phyloP scores from a whole-genome alignment of 2,329 filamentous ascomycete genomes.

The Ascosphaera apis region DNA sequence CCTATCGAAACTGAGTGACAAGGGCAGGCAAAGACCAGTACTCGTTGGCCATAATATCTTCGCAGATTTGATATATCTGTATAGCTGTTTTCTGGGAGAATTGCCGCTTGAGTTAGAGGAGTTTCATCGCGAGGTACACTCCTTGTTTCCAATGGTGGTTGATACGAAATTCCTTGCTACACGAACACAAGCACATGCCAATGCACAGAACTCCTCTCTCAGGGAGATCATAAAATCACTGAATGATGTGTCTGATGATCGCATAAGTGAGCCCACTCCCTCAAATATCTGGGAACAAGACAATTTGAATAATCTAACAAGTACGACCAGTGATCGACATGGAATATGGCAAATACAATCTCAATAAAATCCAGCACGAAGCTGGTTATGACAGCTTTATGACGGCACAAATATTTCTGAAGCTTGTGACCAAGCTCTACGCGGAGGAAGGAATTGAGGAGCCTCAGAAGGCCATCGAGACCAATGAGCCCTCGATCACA shows the following conservation, averaged over 20 bases:
- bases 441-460: slow-evolving; percentile 12
- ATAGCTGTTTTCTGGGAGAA: slow-evolving; percentile 33
- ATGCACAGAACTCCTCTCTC: no score
- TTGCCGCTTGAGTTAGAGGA: slow-evolving; percentile 32
- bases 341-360: slow-evolving; percentile 12
- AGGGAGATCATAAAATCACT: no score
- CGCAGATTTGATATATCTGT: slow-evolving; percentile 38
- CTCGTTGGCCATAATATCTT: slow-evolving; percentile 42
- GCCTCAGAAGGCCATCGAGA: neutral
- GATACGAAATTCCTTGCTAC: slow-evolving; percentile 43
- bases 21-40: no score
- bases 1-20: slow-evolving; percentile 19
- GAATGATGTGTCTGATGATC: no score
- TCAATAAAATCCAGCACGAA: slow-evolving; percentile 23
- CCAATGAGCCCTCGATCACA: no score
- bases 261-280: no score
- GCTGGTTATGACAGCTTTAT: slow-evolving; percentile 40
- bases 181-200: no score
- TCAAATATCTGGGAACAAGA: no score
- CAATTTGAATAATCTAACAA: no score
- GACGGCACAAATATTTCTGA: slow-evolving; percentile 34
- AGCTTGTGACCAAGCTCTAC: slow-evolving; percentile 29
- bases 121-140: slow-evolving; percentile 28
- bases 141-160: slow-evolving; percentile 32
- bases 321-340: slow-evolving; percentile 13